phyloP scores from a whole-genome alignment of 169 alveolate species.

The Babesia gibsoni region DNA sequence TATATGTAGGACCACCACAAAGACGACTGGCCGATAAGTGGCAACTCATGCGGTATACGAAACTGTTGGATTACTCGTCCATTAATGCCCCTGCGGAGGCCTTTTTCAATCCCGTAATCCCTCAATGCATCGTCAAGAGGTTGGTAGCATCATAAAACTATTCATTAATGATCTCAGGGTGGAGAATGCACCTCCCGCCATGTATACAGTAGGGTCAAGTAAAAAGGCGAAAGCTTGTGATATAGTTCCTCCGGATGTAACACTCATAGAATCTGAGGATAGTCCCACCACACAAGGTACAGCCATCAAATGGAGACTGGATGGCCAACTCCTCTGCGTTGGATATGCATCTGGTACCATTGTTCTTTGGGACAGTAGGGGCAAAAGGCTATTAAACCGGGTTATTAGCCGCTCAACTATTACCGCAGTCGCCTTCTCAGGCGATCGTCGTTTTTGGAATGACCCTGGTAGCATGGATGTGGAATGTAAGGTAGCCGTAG shows the following conservation, averaged over 20 bases:
- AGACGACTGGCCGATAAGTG: constrained; percentile 56
- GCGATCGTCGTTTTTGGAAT: constrained; percentile 23
- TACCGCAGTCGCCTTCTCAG: constrained; percentile 52
- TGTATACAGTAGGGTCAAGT: constrained; percentile 8
- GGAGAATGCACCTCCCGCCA: constrained; percentile 46
- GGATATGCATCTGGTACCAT: constrained; percentile 48
- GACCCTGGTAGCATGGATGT: not conserved
- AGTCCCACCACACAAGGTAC: constrained; percentile 21
- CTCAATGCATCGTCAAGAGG: constrained; percentile 51
- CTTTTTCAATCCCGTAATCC: constrained; percentile 37
- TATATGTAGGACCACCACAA: constrained; percentile 63
- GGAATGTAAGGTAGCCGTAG: constrained; percentile 28
- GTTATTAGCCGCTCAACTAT: not conserved
- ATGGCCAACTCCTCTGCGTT: constrained; percentile 26
- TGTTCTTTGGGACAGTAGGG: constrained; percentile 33
- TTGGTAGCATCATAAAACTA: not conserved
- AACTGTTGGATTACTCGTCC: constrained; percentile 30
- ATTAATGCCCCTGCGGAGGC: constrained; percentile 13
- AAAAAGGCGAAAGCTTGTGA: constrained; percentile 23
- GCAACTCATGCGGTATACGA: constrained; percentile 47
- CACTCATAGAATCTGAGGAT: constrained; percentile 7
- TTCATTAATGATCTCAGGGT: not conserved
- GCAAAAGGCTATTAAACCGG: not conserved
- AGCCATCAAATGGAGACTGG: constrained; percentile 43
- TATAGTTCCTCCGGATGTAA: constrained; percentile 37